Base-by-base conservation (phyloP, 345 rosid species). In the Anastatica hierochuntica region DNA sequence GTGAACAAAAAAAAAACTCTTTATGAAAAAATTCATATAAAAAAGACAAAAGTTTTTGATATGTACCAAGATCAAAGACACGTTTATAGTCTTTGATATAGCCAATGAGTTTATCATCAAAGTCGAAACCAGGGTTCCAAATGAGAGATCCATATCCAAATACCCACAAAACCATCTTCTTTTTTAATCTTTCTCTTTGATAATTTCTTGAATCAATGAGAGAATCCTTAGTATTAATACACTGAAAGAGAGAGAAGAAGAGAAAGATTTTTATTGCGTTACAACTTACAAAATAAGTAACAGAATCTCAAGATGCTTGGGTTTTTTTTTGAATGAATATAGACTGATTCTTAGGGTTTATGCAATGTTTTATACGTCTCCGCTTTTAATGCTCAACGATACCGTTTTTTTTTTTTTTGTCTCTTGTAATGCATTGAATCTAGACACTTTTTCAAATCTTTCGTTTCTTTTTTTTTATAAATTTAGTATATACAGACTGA, bases 41-140 rank as follows among this genome's bases (percentile, higher is more conserved):
- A 16, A n/a, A 41, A n/a, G 0, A 14, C 0, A 1, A 19, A 2
- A 18, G 18, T 38, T 8, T n/a, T 51, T 42, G 18, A 4, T 2
- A 7, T 0, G 10, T 62, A 92, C 98, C 98, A 11, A 92, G 88
- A 70, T 92, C 95, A 55, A 92, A 92, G 2, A 85, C 96, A 39
- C 98, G 96, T 79, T 69, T 77, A 58, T 85, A 81, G 30, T 79
- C 74, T 79, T 81, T 92, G 72, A 88, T 76, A 57, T 43, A 85
- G 49, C 98, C 98, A 14, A 74, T 68, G 36, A 77, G 7, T 49
- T 82, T 88, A 55, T 84, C 96, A 49, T 90, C 98, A 42, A 62
- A 90, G 3, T 83, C 79, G 48, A 92, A 92, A 33, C 98, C 96
- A 0, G 98, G 95, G 83, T 88, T 92, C 98, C 98, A 92, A 26